Conservation (phyloP, 2,329 filamentous ascomycete genomes). For the Trichoderma brevicompactum region DNA sequence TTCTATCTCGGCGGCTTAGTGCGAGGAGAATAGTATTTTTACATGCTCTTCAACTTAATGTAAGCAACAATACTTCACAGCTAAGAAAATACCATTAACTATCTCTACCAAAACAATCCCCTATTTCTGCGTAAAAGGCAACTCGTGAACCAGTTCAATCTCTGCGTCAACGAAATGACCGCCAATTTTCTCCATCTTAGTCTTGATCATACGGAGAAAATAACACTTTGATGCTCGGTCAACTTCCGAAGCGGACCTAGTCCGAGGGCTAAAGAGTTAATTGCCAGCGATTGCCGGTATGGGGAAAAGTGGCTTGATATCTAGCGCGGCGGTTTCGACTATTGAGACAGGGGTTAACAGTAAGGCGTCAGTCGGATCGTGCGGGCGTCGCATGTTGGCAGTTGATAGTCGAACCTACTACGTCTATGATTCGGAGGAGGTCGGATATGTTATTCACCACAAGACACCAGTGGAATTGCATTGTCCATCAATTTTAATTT, state of each 20-base stretch:
- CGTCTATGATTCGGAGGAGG: not conserved
- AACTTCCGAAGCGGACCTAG: conserved; percentile 1
- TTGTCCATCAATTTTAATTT: too few relatives aligned
- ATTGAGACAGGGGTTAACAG: not conserved
- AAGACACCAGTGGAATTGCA: too few relatives aligned
- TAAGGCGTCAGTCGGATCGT: not conserved
- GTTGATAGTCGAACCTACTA: too few relatives aligned
- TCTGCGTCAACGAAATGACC: too few relatives aligned
- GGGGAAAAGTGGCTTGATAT: not conserved
- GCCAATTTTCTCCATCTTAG: too few relatives aligned
- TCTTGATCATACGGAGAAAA: too few relatives aligned
- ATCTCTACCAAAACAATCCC: too few relatives aligned
- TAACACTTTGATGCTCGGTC: not conserved
- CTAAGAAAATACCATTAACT: not conserved
- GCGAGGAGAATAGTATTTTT: not conserved
- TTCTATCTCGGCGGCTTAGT: not conserved
- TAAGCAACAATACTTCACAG: not conserved
- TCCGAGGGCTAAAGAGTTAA: not conserved
- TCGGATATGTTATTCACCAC: not conserved
- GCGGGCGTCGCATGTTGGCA: too few relatives aligned
- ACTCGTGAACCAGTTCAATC: too few relatives aligned
- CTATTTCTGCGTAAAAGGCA: too few relatives aligned
- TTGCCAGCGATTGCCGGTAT: not conserved
- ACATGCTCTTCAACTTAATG: not conserved
- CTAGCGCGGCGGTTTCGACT: not conserved